phyloP scores from a whole-genome alignment of 208 protist genomes.

The Acanthamoeba divionensis region DNA sequence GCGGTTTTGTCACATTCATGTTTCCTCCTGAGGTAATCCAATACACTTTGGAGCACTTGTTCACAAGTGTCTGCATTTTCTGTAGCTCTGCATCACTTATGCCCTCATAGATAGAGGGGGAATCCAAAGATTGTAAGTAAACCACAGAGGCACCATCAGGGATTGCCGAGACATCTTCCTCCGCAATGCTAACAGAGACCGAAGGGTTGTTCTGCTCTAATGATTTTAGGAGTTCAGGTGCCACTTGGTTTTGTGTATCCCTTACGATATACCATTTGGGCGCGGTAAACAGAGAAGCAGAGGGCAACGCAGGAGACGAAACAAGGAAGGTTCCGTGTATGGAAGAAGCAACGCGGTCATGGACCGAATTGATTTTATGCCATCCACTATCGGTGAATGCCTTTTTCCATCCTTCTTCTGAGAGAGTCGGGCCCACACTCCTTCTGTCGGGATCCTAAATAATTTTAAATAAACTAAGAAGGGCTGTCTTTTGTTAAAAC shows the following conservation, averaged over 20 bases:
- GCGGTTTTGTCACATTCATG: background rate
- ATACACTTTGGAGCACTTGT: background rate
- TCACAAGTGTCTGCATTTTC: background rate
- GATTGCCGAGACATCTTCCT: no score
- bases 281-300: background rate
- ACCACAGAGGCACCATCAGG: background rate
- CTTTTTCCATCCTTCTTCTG: background rate
- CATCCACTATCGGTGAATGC: background rate
- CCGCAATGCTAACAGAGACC: no score
- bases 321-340: background rate
- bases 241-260: background rate
- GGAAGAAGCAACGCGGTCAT: background rate
- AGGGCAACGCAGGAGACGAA: background rate
- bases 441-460: conserved; percentile 23
- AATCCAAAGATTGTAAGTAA: background rate
- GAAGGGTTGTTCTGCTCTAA: background rate
- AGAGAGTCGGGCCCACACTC: conserved; percentile 6
- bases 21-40: background rate
- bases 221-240: no score
- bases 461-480: no score
- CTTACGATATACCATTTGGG: background rate
- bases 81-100: background rate
- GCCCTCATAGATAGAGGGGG: background rate
- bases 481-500: no score
- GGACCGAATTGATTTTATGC: background rate